Evolutionary conservation across 305 asterid species (phyloP).

Genomic region (Petunia hybrid): DNA sequence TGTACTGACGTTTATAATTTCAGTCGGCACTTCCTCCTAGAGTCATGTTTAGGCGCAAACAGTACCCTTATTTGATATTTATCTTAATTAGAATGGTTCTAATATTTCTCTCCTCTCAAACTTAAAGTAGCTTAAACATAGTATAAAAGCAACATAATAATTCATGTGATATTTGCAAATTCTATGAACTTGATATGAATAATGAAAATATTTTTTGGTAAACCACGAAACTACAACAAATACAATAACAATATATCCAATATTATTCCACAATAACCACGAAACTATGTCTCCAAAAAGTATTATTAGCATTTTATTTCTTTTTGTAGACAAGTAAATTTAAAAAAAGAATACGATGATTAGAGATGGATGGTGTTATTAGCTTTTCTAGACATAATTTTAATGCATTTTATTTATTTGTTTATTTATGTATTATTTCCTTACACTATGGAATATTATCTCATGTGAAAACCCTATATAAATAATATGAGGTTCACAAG

Average conservation of each 20-base stretch:
- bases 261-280: too few relatives aligned
- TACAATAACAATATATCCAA: too few relatives aligned
- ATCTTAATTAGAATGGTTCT: too few relatives aligned
- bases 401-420: neutral
- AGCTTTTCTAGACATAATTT: neutral
- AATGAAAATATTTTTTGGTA: neutral
- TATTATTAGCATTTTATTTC: neutral
- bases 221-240: neutral
- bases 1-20: neutral
- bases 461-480: neutral
- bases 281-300: neutral
- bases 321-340: neutral
- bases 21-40: too few relatives aligned
- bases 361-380: neutral
- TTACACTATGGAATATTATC: neutral
- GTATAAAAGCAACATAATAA: neutral
- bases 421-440: neutral
- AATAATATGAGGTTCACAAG: neutral
- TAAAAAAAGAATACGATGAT: neutral
- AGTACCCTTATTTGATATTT: neutral
- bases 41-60: too few relatives aligned
- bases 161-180: neutral
- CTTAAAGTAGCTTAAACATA: neutral
- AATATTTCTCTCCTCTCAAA: neutral
- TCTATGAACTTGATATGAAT: neutral